Base-by-base conservation (phyloP, 495 filamentous ascomycete genomes). In the Aspergillus baeticus region DNA sequence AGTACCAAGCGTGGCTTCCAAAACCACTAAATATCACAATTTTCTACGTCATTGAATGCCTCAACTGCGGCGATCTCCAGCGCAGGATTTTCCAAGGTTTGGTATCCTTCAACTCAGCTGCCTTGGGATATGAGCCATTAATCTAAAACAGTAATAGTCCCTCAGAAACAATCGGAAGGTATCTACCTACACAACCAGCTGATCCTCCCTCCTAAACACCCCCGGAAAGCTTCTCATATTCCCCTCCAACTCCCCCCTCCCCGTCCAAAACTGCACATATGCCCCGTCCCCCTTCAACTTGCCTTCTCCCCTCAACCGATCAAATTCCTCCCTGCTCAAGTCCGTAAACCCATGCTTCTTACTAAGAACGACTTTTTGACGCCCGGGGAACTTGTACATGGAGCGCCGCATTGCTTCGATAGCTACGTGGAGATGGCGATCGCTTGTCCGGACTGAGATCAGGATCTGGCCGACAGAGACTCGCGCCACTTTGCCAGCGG, bases 321-420 rank as follows among this genome's bases (percentile, higher is more conserved):
- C 77, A 80, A 96, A 98, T 74, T 98, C 93, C 55, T 96, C 94
- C 66, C 94, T 92, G 65, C 89, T 88, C 63, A 98, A 89, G 70
- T 89, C 89, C 54, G 94, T 98, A 88, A 97, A 98, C 61, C 93
- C 93, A 94, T 94, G 97, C 81, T 96, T 97, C 89, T 98, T 98
- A 82, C 86, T 91, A 78, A 97, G 86, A 71, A 98, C 96, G 81
- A 98, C 95, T 90, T 98, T 97, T 86, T 98, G 93, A 78, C 93
- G 92, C 75, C 93, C 93, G 60, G 93, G 94, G 88, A 98, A 98
- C 88, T 98, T 98, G 87, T 98, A 98, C 85, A 96, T 94, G 59
- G 90, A 92, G 74, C 94, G 89, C 73, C 93, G 90, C 73, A 98
- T 87, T 76, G 93, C 93, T 85, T 98, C 93, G 73, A 98, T 91